phyloP scores from a whole-genome alignment of 2,329 filamentous ascomycete genomes.

The Parafenestella ontariensis region DNA sequence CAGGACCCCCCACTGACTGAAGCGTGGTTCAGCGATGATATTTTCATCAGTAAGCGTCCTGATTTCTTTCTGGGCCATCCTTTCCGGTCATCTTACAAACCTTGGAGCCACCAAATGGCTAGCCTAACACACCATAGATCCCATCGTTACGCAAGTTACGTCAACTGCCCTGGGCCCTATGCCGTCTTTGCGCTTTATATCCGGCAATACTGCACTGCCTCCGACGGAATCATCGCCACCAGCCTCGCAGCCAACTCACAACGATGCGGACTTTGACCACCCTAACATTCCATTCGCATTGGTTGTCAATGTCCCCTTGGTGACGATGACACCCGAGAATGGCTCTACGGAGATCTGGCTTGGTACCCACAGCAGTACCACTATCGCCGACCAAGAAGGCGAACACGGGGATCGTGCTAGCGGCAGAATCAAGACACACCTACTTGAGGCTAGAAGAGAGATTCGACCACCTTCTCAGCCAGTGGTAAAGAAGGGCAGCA shows the following conservation, averaged over 20 bases:
- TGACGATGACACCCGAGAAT: slow-evolving; percentile 55
- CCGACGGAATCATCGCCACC: slow-evolving; percentile 50
- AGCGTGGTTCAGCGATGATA: slow-evolving; percentile 45
- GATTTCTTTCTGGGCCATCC: background rate
- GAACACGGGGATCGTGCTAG: slow-evolving; percentile 51
- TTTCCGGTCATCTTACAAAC: background rate
- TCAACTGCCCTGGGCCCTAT: slow-evolving; percentile 51
- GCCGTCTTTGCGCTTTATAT: slow-evolving; percentile 42
- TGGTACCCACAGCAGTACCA: slow-evolving; percentile 54
- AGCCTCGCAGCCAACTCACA: slow-evolving; percentile 43
- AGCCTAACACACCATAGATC: slow-evolving; percentile 49
- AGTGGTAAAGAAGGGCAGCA: slow-evolving; percentile 52
- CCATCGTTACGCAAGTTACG: slow-evolving; percentile 63
- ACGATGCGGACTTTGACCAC: slow-evolving; percentile 45
- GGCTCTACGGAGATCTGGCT: slow-evolving; percentile 61
- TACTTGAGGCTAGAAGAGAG: slow-evolving; percentile 27
- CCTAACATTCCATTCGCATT: slow-evolving; percentile 53
- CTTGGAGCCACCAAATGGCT: background rate
- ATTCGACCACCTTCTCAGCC: slow-evolving; percentile 33
- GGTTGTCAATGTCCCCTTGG: slow-evolving; percentile 57
- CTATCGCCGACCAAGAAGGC: slow-evolving; percentile 40
- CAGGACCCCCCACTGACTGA: slow-evolving; percentile 64
- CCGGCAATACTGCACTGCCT: slow-evolving; percentile 52
- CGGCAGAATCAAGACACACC: slow-evolving; percentile 35
- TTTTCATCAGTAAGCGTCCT: slow-evolving; percentile 61